These are phyloP conservation scores for Hypocreales sp. DNA, from an alignment of 2,329 filamentous ascomycete species.

Conservation along the genomic window DNA sequence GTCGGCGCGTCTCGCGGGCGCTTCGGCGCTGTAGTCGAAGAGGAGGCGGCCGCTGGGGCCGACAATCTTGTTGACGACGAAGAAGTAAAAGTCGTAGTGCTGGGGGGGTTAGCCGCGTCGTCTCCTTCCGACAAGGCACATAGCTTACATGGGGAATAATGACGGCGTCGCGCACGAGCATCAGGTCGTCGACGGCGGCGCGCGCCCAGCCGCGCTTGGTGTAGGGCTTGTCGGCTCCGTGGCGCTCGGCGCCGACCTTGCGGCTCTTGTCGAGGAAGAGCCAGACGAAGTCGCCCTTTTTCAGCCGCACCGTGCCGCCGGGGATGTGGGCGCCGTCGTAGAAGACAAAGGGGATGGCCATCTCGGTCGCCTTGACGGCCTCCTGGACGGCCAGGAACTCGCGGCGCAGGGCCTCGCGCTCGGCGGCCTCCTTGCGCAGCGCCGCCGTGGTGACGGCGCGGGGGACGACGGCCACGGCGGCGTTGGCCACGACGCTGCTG, in stretches of 20 bases:
- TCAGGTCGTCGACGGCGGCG: constrained; percentile 86
- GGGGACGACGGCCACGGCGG: constrained; percentile 47
- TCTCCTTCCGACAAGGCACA: neutral
- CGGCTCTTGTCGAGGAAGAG: constrained; percentile 82
- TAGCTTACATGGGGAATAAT: constrained; percentile 82
- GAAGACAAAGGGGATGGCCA: constrained; percentile 88
- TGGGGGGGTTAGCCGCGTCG: constrained; percentile 19
- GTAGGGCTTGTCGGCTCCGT: constrained; percentile 54
- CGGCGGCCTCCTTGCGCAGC: constrained; percentile 61
- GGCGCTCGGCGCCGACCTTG: constrained; percentile 74
- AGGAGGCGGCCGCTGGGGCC: constrained; percentile 58
- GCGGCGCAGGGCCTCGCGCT: constrained; percentile 61
- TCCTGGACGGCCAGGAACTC: constrained; percentile 79
- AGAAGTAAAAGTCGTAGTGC: constrained; percentile 97
- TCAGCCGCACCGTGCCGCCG: constrained; percentile 69
- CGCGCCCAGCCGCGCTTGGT: constrained; percentile 73
- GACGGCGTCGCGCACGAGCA: constrained; percentile 78
- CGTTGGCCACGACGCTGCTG: constrained; percentile 44
- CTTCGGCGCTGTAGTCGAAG: constrained; percentile 56
- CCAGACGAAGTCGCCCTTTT: constrained; percentile 90
- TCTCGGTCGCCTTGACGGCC: constrained; percentile 74
- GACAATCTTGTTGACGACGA: constrained; percentile 73
- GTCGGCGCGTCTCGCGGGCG: constrained; percentile 14
- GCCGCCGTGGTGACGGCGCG: constrained; percentile 58
- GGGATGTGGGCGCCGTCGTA: constrained; percentile 89